Conservation (phyloP, 768 basidiomycete genomes). For the Chalciporus pseudorubinellus region DNA sequence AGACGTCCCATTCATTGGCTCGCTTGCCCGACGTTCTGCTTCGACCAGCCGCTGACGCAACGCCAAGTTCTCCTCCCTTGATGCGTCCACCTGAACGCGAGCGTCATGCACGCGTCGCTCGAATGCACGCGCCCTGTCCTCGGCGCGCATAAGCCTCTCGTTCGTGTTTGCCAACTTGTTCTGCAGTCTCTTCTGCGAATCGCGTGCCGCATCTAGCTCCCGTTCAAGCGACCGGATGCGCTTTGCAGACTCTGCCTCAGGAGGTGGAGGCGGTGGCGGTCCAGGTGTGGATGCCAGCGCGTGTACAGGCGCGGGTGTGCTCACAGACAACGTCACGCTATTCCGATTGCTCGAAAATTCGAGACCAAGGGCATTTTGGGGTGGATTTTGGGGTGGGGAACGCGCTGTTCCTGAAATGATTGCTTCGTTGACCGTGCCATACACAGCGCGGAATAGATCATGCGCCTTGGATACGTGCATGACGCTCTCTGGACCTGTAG, state of each 20-base stretch:
- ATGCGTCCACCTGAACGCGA: slow-evolving; percentile 16
- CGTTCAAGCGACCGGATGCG: slow-evolving; percentile 25
- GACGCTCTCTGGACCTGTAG: slow-evolving; percentile 17
- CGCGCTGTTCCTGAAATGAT: slow-evolving; percentile 18
- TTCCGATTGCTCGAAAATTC: slow-evolving; percentile 19
- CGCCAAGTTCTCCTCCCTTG: slow-evolving; percentile 18
- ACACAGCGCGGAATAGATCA: slow-evolving; percentile 31
- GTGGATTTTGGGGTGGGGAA: slow-evolving; percentile 10
- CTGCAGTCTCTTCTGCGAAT: slow-evolving; percentile 14
- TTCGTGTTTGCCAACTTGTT: slow-evolving; percentile 19
- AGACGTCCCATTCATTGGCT: slow-evolving; percentile 12
- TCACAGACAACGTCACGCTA: neutral
- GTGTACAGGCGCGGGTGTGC: neutral
- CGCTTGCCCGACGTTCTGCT: slow-evolving; percentile 22
- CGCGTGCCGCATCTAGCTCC: slow-evolving; percentile 19
- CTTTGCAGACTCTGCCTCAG: slow-evolving; percentile 1
- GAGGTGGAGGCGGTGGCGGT: neutral
- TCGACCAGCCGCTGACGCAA: slow-evolving; percentile 24
- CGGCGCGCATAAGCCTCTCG: slow-evolving; percentile 12
- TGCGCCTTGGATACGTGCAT: slow-evolving; percentile 22
- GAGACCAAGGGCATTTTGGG: slow-evolving; percentile 25
- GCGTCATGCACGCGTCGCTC: slow-evolving; percentile 24
- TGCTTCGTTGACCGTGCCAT: slow-evolving; percentile 23
- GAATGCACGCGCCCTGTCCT: slow-evolving; percentile 13
- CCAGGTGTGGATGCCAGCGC: neutral